Conservation (phyloP, 2,329 filamentous ascomycete genomes). For the Nemania diffusa region DNA sequence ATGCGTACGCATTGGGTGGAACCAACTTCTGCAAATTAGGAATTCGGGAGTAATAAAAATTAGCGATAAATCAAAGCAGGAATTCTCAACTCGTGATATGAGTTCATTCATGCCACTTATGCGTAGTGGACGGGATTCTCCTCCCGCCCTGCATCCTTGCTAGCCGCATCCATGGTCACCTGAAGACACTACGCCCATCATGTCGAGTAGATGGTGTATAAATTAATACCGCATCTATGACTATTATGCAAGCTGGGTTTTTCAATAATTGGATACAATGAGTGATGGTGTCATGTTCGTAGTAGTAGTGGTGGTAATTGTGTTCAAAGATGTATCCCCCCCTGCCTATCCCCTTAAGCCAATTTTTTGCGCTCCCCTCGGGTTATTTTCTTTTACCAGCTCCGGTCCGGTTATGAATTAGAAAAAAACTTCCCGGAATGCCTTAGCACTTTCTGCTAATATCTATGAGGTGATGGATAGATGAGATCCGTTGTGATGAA, state of each 20-base stretch:
- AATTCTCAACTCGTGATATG: not conserved
- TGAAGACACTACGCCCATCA: not conserved
- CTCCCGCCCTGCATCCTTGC: no score
- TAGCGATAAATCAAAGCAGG: not conserved
- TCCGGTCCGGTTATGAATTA: constrained; percentile 28
- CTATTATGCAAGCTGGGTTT: constrained; percentile 4
- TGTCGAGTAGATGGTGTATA: not conserved
- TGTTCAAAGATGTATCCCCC: not conserved
- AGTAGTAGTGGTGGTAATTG: constrained; percentile 5
- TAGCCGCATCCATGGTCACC: not conserved
- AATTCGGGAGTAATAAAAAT: not conserved
- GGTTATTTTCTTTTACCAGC: constrained; percentile 14
- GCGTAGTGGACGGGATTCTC: not conserved
- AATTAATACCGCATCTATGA: constrained; percentile 21
- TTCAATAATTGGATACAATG: constrained; percentile 22
- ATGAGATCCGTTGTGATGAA: constrained; percentile 14
- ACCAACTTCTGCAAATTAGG: not conserved
- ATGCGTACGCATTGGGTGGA: not conserved
- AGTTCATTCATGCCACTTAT: not conserved
- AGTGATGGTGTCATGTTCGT: constrained; percentile 18
- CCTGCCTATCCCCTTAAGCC: not conserved
- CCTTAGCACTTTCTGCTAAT: constrained; percentile 3
- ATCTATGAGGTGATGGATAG: constrained; percentile 25
- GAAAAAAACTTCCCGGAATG: not conserved
- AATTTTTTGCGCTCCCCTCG: constrained; percentile 3